A percentile compares a stretch with the other conserved stretches of the same genome.
Evolutionary conservation across 345 rosid genomes (phyloP).

Genomic region (Angophora floribunda): DNA sequence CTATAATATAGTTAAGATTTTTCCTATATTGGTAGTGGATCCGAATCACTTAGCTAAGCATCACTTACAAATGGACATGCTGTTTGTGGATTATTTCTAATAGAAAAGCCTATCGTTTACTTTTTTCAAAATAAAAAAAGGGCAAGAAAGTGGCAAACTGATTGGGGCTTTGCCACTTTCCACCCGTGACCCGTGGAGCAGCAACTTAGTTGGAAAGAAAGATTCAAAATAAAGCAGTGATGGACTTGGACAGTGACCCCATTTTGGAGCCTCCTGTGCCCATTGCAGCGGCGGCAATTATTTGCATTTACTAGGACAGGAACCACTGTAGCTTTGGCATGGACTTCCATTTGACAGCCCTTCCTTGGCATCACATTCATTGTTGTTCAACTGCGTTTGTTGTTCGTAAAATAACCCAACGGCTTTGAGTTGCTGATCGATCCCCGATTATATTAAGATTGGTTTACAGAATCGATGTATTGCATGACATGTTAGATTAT

Average conservation of each 20-base stretch:
- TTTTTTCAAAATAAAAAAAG: not conserved
- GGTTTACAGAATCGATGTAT: not conserved
- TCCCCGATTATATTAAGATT: not conserved
- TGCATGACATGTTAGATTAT: not conserved
- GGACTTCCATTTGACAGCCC: not conserved
- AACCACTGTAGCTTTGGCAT: not conserved
- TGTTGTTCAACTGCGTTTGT: not conserved
- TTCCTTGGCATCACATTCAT: not conserved
- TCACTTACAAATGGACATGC: not conserved
- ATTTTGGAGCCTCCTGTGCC: not conserved
- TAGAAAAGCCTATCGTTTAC: not conserved
- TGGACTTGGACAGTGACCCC: not conserved
- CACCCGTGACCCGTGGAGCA: not conserved
- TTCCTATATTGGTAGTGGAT: not conserved
- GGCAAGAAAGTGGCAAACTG: not conserved
- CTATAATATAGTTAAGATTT: not conserved
- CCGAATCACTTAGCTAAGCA: not conserved
- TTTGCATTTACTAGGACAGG: not conserved
- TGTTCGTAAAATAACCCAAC: not conserved
- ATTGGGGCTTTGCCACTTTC: not conserved
- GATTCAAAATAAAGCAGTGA: not conserved
- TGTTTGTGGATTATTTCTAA: not conserved
- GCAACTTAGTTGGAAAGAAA: not conserved
- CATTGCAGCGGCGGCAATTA: not conserved
- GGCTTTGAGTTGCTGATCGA: not conserved